Evolutionary conservation across 352 stramenopile species (phyloP), one percentile per base, ranked within the genome.

Genomic region (Pythium volutum): DNA sequence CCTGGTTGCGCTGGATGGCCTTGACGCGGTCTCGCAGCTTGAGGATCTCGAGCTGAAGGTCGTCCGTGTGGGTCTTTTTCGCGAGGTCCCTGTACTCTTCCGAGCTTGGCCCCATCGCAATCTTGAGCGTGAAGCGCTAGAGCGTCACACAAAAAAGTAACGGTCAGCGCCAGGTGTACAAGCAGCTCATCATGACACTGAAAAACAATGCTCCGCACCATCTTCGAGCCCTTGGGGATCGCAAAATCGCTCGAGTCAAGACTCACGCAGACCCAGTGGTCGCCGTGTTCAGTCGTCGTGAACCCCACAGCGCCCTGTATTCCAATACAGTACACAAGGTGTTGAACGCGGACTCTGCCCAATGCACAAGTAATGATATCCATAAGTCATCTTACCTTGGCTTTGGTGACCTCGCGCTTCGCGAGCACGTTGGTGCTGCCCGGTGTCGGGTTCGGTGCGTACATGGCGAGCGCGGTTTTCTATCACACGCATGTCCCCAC

Each of bases 31-130:
- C 82, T 43, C 76, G 73, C 16, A 95, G 70, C 69, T 95, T 90
- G 26, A 91, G 55, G 36, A 96, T 84, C 59, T 89, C 75, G 43
- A 91, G 42, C 20, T 95, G 78, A 22, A 95, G 77, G 36, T 84
- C 84, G 57, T 91, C 73, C 75, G 93, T 85, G 62, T 95, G 79
- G 39, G 82, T 82, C 61, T 91, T 92, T 64, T 91, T 91, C 33
- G 84, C 84, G 45, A 94, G 52, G 33, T 93, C 80, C 57, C 83
- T 76, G 67, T 95, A 95, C 60, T 95, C 84, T 46, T 89, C 67
- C 33, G 74, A 75, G 65, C 80, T 92, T 41, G 75, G 69, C 11
- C 86, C 84, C 74, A 95, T 87, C 18, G 65, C 64, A 51, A 95
- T 49, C 54, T 81, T 87, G 36, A 95, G 69, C 36, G 66, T 63